These are phyloP conservation scores for Didymella pomorum DNA, from an alignment of 2,329 filamentous ascomycete species.

Conservation along the genomic window DNA sequence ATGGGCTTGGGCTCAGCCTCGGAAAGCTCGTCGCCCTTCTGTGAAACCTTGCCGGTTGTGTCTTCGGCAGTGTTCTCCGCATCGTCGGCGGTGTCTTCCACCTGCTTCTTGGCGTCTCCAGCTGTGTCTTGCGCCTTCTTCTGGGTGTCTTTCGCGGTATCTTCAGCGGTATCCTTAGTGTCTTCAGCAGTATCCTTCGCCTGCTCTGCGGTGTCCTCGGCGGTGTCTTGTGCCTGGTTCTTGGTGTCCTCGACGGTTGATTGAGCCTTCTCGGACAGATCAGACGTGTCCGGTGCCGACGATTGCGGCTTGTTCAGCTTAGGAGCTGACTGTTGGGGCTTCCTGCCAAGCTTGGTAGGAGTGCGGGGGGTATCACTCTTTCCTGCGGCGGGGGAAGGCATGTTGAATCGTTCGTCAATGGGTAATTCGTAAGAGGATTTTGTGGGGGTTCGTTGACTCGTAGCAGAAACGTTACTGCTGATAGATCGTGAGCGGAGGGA, in stretches of 20 bases:
- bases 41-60: constrained; percentile 57
- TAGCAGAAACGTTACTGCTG: constrained; percentile 47
- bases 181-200: constrained; percentile 46
- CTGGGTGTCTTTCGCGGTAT: constrained; percentile 49
- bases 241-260: constrained; percentile 44
- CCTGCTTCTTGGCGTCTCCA: constrained; percentile 55
- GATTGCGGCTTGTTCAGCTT: constrained; percentile 54
- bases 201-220: constrained; percentile 45
- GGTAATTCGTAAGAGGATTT: constrained; percentile 42
- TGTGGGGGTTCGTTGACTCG: constrained; percentile 42
- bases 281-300: constrained; percentile 45
- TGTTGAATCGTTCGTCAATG: constrained; percentile 42
- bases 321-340: constrained; percentile 51
- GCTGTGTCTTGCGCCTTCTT: constrained; percentile 58
- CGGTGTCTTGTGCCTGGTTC: constrained; percentile 48
- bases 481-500: constrained; percentile 51
- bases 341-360: constrained; percentile 60
- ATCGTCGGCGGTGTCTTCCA: constrained; percentile 54
- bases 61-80: constrained; percentile 54
- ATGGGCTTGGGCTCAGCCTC: constrained; percentile 58
- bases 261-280: constrained; percentile 44
- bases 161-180: constrained; percentile 48
- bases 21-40: constrained; percentile 56
- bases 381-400: constrained; percentile 62
- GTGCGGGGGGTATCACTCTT: constrained; percentile 59